Evolutionary conservation across 2,329 filamentous ascomycete species (phyloP).

Genomic region (Tetracladium maxilliforme): DNA sequence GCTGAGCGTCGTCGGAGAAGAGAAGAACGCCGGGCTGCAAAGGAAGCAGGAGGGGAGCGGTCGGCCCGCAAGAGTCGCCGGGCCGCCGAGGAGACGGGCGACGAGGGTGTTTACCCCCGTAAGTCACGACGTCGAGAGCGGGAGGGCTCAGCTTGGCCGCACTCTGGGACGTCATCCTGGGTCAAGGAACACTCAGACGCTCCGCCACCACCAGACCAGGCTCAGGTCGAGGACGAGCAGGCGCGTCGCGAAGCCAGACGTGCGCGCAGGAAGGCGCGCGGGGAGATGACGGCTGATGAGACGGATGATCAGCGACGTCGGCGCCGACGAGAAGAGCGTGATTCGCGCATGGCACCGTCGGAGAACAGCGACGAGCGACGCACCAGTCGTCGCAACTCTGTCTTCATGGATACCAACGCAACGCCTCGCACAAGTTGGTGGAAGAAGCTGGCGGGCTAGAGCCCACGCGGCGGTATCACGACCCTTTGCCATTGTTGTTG

Average conservation of each 20-base stretch:
- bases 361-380: too few species aligned
- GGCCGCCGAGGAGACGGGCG: not conserved
- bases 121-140: not conserved
- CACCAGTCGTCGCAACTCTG: too few species aligned
- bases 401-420: too few species aligned
- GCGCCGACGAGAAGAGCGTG: too few species aligned
- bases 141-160: conserved; percentile 34
- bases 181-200: conserved; percentile 50
- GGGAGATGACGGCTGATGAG: too few species aligned
- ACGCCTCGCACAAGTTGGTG: too few species aligned
- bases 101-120: not conserved
- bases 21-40: conserved; percentile 32
- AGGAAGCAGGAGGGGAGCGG: conserved; percentile 7
- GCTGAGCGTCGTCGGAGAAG: conserved; percentile 37
- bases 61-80: too few species aligned
- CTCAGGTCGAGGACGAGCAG: conserved; percentile 5
- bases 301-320: too few species aligned
- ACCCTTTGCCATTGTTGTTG: too few species aligned
- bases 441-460: too few species aligned
- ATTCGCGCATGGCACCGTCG: too few species aligned
- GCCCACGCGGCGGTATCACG: too few species aligned
- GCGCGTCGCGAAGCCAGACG: conserved; percentile 32
- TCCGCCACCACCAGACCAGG: conserved; percentile 34
- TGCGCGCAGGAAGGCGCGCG: conserved; percentile 23
- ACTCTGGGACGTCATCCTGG: conserved; percentile 51